Base-by-base conservation (phyloP, 352 stramenopile species). In the Porosira glacialis region DNA sequence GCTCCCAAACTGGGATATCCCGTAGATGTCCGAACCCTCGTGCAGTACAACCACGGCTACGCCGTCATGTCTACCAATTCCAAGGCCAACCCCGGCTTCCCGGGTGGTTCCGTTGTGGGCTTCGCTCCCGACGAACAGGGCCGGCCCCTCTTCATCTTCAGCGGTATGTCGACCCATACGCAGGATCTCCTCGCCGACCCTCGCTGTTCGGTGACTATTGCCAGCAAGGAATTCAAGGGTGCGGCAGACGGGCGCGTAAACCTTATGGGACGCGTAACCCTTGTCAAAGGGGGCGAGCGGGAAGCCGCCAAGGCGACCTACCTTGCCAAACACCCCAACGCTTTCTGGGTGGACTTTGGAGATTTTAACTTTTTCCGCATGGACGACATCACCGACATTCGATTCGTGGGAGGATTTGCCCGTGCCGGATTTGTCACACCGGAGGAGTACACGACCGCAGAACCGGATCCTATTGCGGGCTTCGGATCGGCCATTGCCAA, bases 371-470 rank as follows among this genome's bases (percentile, higher is more conserved):
- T 66, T 70, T 91, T 87, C 43, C 53, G 80, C 21, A 87, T 91
- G 83, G 63, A 82, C 44, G 69, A 87, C 28, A 83, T 93, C 35
- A 66, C 80, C 17, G 52, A 83, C 36, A 78, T 93, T 44, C 74
- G 81, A 41, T 93, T 93, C 64, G 87, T 93, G 8, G 87, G 87
- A 35, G 87, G 87, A 19, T 93, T 93, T 70, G 87, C 87, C 15
- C 55, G 85, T 36, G 87, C 85, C n/a, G 87, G 87, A 24, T 64
- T 51, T 22, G 68, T 93, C 15, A 84, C 80, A 7, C 62, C 80
- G 0, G 71, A 88, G 36, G 83, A 91, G 35, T 93, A 93, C 57
- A 63, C 38, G 13, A 49, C 61, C 5, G 79, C 81, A 0, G 63
- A 78, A 43, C 81, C 85, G 2, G 87, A 93, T 80, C 64, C 80